Percentiles rank a stretch among this genome's conserved stretches.
Evolutionary conservation across 2,329 filamentous ascomycete species (phyloP).

Genomic region (Cladosporium sp.): DNA sequence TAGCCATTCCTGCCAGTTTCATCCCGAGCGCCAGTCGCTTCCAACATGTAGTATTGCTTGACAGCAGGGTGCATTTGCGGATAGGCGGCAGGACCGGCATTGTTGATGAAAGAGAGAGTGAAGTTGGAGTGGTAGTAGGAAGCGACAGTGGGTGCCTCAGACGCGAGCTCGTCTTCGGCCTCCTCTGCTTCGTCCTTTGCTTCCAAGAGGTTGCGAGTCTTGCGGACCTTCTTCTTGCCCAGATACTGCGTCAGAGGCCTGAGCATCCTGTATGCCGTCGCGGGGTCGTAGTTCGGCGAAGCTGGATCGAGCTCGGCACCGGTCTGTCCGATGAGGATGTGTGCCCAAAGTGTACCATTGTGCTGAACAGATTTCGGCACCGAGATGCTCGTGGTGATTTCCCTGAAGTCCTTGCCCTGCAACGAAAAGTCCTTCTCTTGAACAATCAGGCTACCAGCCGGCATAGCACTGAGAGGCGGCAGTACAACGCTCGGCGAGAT

Average conservation of each 20-base stretch:
- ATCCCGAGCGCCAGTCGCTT: conserved; percentile 77
- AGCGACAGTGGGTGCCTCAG: conserved; percentile 63
- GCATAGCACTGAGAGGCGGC: conserved; percentile 61
- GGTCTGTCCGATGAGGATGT: conserved; percentile 80
- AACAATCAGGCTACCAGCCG: conserved; percentile 67
- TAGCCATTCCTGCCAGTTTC: conserved; percentile 80
- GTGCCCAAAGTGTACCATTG: conserved; percentile 90
- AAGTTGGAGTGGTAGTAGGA: conserved; percentile 96
- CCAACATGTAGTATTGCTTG: conserved; percentile 73
- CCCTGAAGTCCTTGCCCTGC: conserved; percentile 66
- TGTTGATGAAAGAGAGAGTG: conserved; percentile 80
- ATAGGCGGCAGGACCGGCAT: conserved; percentile 67
- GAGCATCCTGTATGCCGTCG: conserved; percentile 76
- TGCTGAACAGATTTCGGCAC: conserved; percentile 78
- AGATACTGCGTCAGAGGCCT: conserved; percentile 86
- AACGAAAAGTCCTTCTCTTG: conserved; percentile 69
- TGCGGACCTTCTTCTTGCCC: conserved; percentile 81
- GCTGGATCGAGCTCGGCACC: conserved; percentile 74
- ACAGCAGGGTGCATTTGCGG: conserved; percentile 66
- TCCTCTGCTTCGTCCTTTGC: conserved; percentile 44
- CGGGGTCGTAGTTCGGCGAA: conserved; percentile 65
- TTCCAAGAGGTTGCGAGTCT: conserved; percentile 78
- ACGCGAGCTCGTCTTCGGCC: conserved; percentile 44
- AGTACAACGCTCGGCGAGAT: conserved; percentile 71
- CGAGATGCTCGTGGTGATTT: conserved; percentile 70